Percentiles rank a stretch among this genome's conserved stretches.
phyloP scores from a whole-genome alignment of 176 grass and related monocot species.

The Rhynchospora pubera region DNA sequence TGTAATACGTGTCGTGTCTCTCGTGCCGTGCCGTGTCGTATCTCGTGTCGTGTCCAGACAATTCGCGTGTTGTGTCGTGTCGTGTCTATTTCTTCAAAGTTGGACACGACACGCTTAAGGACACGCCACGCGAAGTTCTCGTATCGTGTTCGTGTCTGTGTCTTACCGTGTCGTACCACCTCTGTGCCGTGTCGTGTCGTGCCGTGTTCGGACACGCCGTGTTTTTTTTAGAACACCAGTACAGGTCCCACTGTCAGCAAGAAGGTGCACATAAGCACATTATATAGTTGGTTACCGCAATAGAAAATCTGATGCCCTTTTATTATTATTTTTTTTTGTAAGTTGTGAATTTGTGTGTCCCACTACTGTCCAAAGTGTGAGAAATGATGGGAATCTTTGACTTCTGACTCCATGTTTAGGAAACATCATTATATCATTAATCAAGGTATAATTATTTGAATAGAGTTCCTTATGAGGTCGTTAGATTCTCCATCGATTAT shows the following conservation, averaged over 20 bases:
- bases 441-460: background rate
- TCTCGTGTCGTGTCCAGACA: too few species aligned
- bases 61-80: too few species aligned
- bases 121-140: too few species aligned
- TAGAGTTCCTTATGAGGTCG: background rate
- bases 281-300: background rate
- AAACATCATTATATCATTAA: background rate
- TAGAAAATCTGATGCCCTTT: background rate
- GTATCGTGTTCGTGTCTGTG: too few species aligned
- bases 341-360: background rate
- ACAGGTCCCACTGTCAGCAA: background rate
- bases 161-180: too few species aligned
- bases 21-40: too few species aligned
- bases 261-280: background rate
- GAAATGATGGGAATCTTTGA: slow-evolving; percentile 4
- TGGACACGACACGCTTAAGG: too few species aligned
- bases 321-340: background rate
- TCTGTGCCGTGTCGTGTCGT: too few species aligned
- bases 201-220: too few species aligned
- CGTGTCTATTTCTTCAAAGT: too few species aligned
- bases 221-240: too few species aligned
- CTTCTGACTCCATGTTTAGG: background rate
- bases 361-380: background rate
- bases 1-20: too few species aligned
- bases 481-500: background rate